Conservation (phyloP, 2,329 filamentous ascomycete species). For the Lachnellula subtilissima region DNA sequence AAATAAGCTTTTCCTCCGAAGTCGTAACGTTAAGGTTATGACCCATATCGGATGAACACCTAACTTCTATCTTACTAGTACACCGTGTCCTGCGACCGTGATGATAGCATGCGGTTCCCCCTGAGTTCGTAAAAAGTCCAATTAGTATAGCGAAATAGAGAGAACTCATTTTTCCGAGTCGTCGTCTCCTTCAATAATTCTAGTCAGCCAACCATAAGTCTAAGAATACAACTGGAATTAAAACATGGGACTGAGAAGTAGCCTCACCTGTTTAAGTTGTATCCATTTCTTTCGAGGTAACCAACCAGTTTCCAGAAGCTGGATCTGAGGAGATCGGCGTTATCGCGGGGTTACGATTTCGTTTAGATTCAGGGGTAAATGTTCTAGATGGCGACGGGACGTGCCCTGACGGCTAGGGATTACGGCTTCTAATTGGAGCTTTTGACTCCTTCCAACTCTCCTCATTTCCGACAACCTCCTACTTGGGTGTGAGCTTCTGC, state of each 20-base stretch:
- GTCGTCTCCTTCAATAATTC: too few relatives aligned
- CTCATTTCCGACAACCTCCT: not conserved
- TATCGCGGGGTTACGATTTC: not conserved
- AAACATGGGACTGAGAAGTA: not conserved
- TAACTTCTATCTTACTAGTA: too few relatives aligned
- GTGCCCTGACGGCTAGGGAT: not conserved
- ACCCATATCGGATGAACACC: too few relatives aligned
- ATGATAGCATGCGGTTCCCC: too few relatives aligned
- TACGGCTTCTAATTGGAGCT: not conserved
- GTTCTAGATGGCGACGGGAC: not conserved
- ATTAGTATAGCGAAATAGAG: too few relatives aligned
- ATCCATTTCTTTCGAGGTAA: not conserved
- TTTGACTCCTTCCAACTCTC: not conserved
- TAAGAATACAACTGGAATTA: not conserved
- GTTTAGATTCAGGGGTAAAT: not conserved
- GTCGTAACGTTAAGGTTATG: too few relatives aligned
- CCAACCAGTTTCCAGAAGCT: not conserved
- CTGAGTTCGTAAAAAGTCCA: too few relatives aligned
- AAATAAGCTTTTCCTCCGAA: too few relatives aligned
- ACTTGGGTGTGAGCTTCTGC: not conserved
- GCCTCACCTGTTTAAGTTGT: not conserved
- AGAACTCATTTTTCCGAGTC: too few relatives aligned
- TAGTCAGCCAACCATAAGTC: too few relatives aligned
- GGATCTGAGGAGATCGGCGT: not conserved
- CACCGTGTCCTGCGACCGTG: too few relatives aligned